Percentiles rank a stretch among this genome's conserved stretches.
Evolutionary conservation across 192 early-diverging fungal genomes (phyloP).

Genomic region (Podila verticillata): DNA sequence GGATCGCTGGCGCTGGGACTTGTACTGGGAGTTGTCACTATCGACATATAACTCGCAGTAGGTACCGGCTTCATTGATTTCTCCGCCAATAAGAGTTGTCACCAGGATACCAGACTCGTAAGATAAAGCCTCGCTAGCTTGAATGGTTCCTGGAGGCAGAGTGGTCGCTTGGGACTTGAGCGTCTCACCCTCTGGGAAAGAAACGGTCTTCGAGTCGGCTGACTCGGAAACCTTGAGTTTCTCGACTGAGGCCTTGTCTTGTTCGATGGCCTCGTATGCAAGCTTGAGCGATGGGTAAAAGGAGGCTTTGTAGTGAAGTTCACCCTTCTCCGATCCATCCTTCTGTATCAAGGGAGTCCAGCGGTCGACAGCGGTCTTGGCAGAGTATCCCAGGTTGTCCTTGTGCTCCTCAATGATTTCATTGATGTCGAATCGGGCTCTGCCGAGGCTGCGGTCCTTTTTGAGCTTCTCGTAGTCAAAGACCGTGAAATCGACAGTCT

Average conservation of each 20-base stretch:
- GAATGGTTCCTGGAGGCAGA: constrained; percentile 24
- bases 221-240: no score
- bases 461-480: constrained; percentile 90
- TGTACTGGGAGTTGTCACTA: constrained; percentile 39
- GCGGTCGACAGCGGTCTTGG: constrained; percentile 19
- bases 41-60: constrained; percentile 51
- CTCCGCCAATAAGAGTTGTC: constrained; percentile 23
- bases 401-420: constrained; percentile 65
- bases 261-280: constrained; percentile 34
- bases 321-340: constrained; percentile 67
- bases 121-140: constrained; percentile 27
- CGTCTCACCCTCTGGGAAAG: constrained; percentile 10
- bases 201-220: constrained; percentile 5
- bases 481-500: constrained; percentile 79
- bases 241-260: no score
- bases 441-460: constrained; percentile 87
- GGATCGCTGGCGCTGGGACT: constrained; percentile 39
- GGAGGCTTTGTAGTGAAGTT: constrained; percentile 63
- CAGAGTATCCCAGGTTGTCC: constrained; percentile 34
- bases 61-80: constrained; percentile 29
- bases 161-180: constrained; percentile 12
- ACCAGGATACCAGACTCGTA: constrained; percentile 46
- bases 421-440: constrained; percentile 66
- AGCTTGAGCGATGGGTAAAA: constrained; percentile 59
- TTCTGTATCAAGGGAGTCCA: constrained; percentile 67